Base-by-base conservation (phyloP, 768 basidiomycete species). In the Artomyces pyxidatus region DNA sequence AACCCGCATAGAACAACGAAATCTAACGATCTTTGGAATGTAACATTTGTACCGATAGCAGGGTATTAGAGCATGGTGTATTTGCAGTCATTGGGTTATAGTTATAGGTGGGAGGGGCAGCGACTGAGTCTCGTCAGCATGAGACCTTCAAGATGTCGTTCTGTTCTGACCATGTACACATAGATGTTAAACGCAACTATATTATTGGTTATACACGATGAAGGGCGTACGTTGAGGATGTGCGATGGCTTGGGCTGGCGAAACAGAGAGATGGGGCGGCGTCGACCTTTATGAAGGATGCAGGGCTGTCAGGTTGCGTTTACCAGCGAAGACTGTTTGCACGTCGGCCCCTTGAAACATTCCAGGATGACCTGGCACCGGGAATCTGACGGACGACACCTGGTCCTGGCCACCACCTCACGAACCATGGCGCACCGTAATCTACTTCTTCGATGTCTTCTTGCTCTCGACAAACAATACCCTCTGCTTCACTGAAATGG, bases 401-500 rank as follows among this genome's bases (percentile, higher is more conserved):
- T n/a, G n/a, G n/a, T n/a, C n/a, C n/a, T n/a, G n/a, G n/a, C n/a
- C n/a, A n/a, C n/a, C n/a, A n/a, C n/a, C n/a, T n/a, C n/a, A n/a
- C n/a, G n/a, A n/a, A n/a, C n/a, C n/a, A n/a, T n/a, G 32, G 17
- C 7, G 32, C 32, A 12, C 14, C 6, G 32, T 35, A 17, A 14
- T 12, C 42, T 55, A 61, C 59, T 64, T 72, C 56, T 85, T 85
- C 59, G n/a, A n/a, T n/a, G 81, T 79, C 70, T 88, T 88, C 56
- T 74, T 82, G 61, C 79, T 81, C 66, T 89, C 87, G 1, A 89
- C 80, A 54, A 90, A 90, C 26, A 90, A 69, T 1, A 90, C 87
- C 19, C 84, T 71, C 42, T 73, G 68, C 58, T 81, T 81, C 30
- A 88, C 87, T 89, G 47, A n/a, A 23, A 28, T 56, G 25, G 16